Evolutionary conservation across 2,329 filamentous ascomycete genomes (phyloP).

Genomic region (Aspergillus novofumigatus): DNA sequence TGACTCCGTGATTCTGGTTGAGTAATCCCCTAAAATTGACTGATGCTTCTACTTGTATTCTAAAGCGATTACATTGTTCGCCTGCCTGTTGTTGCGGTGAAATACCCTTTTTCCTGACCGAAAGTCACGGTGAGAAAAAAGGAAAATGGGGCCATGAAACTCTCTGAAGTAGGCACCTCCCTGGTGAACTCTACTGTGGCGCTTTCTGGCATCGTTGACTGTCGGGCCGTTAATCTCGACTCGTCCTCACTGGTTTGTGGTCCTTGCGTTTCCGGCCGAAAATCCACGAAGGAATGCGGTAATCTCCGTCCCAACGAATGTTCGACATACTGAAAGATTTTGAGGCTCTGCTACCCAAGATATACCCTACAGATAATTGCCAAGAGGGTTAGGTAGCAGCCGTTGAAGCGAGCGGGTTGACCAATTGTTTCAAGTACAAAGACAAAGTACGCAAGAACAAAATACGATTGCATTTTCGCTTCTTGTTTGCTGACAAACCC

Average conservation of each 20-base stretch:
- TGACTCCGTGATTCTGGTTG: neutral
- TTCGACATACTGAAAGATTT: neutral
- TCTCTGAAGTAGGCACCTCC: neutral
- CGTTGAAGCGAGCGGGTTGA: neutral
- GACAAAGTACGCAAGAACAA: neutral
- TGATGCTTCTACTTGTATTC: neutral
- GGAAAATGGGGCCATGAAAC: neutral
- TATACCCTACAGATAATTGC: neutral
- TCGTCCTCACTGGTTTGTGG: neutral
- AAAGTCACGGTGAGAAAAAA: neutral
- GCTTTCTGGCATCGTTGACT: neutral
- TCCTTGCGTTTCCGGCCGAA: neutral
- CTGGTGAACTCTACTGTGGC: neutral
- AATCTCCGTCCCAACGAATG: neutral
- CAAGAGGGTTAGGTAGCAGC: neutral
- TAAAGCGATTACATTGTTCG: neutral
- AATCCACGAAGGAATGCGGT: neutral
- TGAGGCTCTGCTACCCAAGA: neutral
- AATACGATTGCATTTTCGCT: neutral
- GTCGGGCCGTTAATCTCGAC: neutral
- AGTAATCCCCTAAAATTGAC: neutral
- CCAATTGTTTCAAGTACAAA: neutral
- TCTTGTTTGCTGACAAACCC: neutral
- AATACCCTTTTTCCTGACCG: neutral
- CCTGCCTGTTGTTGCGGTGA: neutral